A percentile compares a stretch with the other conserved stretches of the same genome.
phyloP scores from a whole-genome alignment of 2,329 filamentous ascomycete genomes.

The Fusarium brachygibbosum region DNA sequence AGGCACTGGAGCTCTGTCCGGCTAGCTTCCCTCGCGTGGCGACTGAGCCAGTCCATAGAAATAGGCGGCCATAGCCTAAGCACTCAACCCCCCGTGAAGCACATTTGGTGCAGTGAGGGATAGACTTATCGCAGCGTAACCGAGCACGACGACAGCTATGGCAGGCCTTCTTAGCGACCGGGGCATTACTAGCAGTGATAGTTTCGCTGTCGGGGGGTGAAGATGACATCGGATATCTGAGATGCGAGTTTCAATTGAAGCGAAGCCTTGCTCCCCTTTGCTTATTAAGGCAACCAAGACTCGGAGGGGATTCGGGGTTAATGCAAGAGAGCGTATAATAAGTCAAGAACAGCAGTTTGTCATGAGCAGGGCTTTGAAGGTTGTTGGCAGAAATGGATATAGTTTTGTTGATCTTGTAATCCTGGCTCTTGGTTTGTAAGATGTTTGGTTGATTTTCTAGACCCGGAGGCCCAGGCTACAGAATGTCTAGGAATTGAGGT shows the following conservation, averaged over 20 bases:
- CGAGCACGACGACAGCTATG: conserved; percentile 67
- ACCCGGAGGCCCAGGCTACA: conserved; percentile 6
- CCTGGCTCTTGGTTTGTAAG: conserved; percentile 39
- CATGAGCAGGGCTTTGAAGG: conserved; percentile 3
- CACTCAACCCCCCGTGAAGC: conserved; percentile 62
- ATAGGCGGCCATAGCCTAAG: conserved; percentile 66
- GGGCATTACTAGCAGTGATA: conserved; percentile 24
- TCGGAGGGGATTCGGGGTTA: conserved; percentile 4
- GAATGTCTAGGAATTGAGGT: conserved; percentile 27
- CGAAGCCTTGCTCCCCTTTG: conserved; percentile 13
- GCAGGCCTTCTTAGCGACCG: conserved; percentile 54
- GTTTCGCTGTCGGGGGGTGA: conserved; percentile 38
- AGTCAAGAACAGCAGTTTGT: conserved; percentile 8
- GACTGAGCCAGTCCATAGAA: conserved; percentile 65
- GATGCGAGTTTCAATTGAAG: conserved; percentile 15
- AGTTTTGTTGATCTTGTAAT: conserved; percentile 29
- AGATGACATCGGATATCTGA: conserved; percentile 37
- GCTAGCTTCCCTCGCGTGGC: conserved; percentile 59
- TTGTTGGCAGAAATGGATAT: conserved; percentile 20
- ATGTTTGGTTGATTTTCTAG: conserved; percentile 41
- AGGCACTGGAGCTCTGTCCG: conserved; percentile 53
- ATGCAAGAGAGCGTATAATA: background rate
- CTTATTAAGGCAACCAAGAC: conserved; percentile 35
- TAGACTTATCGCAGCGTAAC: conserved; percentile 65
- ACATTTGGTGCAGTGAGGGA: conserved; percentile 66